Conservation (phyloP, 768 basidiomycete genomes). For the Wakefieldia striispora region DNA sequence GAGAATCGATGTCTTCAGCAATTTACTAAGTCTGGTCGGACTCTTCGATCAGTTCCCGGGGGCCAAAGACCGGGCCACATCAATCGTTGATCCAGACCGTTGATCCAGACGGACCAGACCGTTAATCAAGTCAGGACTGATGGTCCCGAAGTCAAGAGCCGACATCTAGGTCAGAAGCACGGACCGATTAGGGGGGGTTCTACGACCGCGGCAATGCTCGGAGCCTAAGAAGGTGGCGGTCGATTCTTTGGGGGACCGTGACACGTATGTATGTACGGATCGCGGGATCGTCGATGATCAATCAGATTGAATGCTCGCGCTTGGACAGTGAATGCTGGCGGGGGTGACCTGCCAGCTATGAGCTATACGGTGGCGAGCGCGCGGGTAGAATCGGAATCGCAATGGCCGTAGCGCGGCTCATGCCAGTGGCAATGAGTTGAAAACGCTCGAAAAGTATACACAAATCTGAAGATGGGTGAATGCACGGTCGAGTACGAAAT, state of each 20-base stretch:
- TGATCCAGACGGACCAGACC: too few species aligned
- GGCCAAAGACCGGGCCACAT: constrained; percentile 3
- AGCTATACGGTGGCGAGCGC: too few species aligned
- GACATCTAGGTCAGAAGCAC: constrained; percentile 17
- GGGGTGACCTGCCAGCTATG: not conserved
- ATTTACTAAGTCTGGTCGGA: not conserved
- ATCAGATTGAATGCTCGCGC: not conserved
- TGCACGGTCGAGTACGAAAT: too few species aligned
- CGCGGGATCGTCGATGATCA: constrained; percentile 12
- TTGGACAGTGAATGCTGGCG: too few species aligned
- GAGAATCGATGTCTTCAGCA: constrained; percentile 2
- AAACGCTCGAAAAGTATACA: too few species aligned
- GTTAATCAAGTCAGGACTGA: not conserved
- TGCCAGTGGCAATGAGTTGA: too few species aligned
- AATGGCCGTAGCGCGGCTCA: too few species aligned
- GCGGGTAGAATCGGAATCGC: too few species aligned
- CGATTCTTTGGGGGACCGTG: constrained; percentile 1
- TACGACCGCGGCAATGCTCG: constrained; percentile 13
- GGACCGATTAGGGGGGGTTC: not conserved
- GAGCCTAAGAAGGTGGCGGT: not conserved
- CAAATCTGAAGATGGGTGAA: too few species aligned
- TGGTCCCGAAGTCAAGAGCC: constrained; percentile 3
- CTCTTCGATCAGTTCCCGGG: constrained; percentile 1
- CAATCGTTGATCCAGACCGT: constrained; percentile 1
- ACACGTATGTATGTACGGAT: constrained; percentile 4